Base-by-base conservation (phyloP, 768 basidiomycete species). In the Lactarius evosmus region DNA sequence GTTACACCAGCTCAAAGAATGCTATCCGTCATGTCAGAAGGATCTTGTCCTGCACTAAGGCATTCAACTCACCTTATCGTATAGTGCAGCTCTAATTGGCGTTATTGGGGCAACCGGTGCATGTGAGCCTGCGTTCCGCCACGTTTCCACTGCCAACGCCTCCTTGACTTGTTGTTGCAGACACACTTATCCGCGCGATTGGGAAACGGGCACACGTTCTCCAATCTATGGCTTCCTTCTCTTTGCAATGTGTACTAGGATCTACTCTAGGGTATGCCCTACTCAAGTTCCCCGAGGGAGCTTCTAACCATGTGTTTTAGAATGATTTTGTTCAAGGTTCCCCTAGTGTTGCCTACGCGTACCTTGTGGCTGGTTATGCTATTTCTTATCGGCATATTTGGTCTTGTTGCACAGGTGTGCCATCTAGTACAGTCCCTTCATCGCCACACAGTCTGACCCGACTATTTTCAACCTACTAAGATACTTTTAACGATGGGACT, bases 191-290 rank as follows among this genome's bases (percentile, higher is more conserved):
- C 30, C 83, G 91, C 7, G 82, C 83, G 0, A 89, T 94, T 34
- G 91, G 93, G 0, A 85, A 82, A 63, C 80, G 87, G 5, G 90
- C 91, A 1, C 87, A 89, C 67, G 78, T 91, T 0, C 73, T 93
- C 62, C 93, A 95, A 71, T 78, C 83, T 2, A 78, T 93, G 68
- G 74, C 79, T 0, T 90, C 83, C 60, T 93, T 89, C 72, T 84
- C 87, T 1, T 72, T 79, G 8, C 78, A 82, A 66, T 86, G 83
- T 58, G 79, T 86, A 0, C 66, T 80, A 25, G 73, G 74, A 2
- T 77, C 75, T 2, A 69, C 74, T 6, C 30, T 77, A 59, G 74
- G 67, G 74, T 74, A 38, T 38, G 72, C 17, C 58, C 40, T 25
- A 14, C 12, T 2, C n/a, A 27, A 25, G 12, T 49, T 8, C n/a